Conservation (phyloP, 2,329 filamentous ascomycete species). For the Penicillium psychrosexuale region DNA sequence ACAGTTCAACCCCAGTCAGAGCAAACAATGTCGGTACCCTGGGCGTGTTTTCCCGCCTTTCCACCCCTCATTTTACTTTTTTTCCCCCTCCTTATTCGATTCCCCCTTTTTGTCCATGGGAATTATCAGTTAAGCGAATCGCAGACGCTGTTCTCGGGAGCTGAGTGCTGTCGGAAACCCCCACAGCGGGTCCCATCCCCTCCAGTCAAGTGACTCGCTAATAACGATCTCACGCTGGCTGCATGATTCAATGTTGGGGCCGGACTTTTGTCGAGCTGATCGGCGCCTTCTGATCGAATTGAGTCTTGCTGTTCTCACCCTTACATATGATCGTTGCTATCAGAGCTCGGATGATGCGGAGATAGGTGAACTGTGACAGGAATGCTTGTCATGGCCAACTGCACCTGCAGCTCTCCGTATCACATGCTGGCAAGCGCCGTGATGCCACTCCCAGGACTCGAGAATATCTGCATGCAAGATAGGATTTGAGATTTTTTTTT, state of each 20-base stretch:
- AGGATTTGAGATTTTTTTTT: not conserved
- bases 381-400: conserved; percentile 18
- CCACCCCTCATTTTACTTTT: not conserved
- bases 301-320: conserved; percentile 6
- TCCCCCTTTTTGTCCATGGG: not conserved
- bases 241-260: not conserved
- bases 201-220: not conserved
- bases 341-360: conserved; percentile 8
- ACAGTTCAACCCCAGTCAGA: not conserved
- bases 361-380: conserved; percentile 3
- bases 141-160: not conserved
- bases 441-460: not conserved
- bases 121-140: not conserved
- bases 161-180: not conserved
- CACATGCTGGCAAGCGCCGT: not conserved
- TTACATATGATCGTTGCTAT: conserved; percentile 20
- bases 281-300: not conserved
- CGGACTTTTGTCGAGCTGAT: not conserved
- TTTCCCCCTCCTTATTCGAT: not conserved
- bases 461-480: not conserved
- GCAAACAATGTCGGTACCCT: not conserved
- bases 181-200: not conserved
- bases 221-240: not conserved
- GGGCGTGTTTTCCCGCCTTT: not conserved
- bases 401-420: conserved; percentile 12